Evolutionary conservation across 306 rosid species (phyloP), one percentile per base, ranked within the genome.

Genomic region (Lagenaria siceraria): DNA sequence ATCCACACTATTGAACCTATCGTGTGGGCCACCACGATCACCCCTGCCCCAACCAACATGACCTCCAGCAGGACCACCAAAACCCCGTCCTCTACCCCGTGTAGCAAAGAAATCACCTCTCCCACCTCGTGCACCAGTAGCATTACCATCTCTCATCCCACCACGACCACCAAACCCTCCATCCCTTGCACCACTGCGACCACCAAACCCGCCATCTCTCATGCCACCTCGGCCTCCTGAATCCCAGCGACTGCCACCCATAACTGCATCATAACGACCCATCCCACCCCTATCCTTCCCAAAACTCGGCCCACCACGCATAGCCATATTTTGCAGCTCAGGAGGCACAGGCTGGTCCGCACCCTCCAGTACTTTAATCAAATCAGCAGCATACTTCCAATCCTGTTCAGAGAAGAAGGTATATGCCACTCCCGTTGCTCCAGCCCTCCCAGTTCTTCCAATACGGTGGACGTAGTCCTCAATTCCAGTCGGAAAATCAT

Each of bases 401-500:
- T 96, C 99, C 87, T 96, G 97, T 85, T 96, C 99, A 49, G 92
- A 90, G 88, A 96, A 87, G 82, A 96, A 96, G 74, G 99, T 96
- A 86, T 92, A 92, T 1, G 99, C 69, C 77, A 92, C 7, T 73
- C 99, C 99, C 49, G 97, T 92, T 62, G 99, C 99, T 42, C 99
- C 99, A 78, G 99, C 99, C 82, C 99, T 87, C 54, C 99, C 99
- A 56, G 99, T 96, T 81, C 99, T 87, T 75, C 99, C 99, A 36
- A 96, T 96, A 19, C 99, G 92, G 79, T 96, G 99, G 24, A 96
- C 98, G 84, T 96, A 96, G 78, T 96, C 99, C 84, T 96, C 99
- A 78, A 96, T 66, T 58, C 99, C 98, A 68, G 87, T 90, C 68
- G 99, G 99, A 79, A 96, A 96, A 86, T 96, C 99, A 87, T 89